Base-by-base conservation (phyloP, 345 rosid genomes). In the Kernera saxatilis region DNA sequence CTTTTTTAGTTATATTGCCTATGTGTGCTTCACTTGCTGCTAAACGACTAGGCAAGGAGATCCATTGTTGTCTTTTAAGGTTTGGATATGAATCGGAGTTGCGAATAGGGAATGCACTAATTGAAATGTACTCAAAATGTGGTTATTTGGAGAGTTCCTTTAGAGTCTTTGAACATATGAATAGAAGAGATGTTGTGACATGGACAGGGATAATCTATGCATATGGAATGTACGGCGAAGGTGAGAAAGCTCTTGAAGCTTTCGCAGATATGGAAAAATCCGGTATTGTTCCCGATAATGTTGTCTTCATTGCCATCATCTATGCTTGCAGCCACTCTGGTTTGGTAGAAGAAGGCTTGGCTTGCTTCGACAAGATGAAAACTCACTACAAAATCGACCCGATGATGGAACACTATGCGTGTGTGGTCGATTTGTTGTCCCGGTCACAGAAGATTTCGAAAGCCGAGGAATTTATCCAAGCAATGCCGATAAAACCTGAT, bases 251-350 rank as follows among this genome's bases (percentile, higher is more conserved):
- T 39, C 64, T 85, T 56, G 61, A 60, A 72, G 78, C 86, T 65
- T 89, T 83, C 51, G 61, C 40, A 0, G 70, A 70, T 45, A 86
- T 89, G 95, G 82, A 82, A 74, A 70, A 66, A 55, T 70, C 73
- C 5, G 89, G 87, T 67, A 41, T 83, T 29, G 41, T 70, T 73
- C 91, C 85, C 1, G 91, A 88, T 82, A 74, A 35, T 52, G 81
- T 85, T 36, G 81, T 80, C 45, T 85, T 85, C 72, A 78, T 89
- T 58, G 79, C 90, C 4, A 46, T 85, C 76, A 76, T 87, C 48
- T 82, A 77, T 74, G 90, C 95, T 61, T 87, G 95, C 71, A 87
- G 95, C 77, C 87, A 85, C 67, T 87, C 92, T n/a, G 90, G 95
- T 73, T 69, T 89, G 66, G 89, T 85, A 7, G 88, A 89, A 64